A percentile compares a stretch with the other conserved stretches of the same genome.
Conservation (phyloP, 2,329 filamentous ascomycete genomes). For the Aspergillus ibericus region DNA sequence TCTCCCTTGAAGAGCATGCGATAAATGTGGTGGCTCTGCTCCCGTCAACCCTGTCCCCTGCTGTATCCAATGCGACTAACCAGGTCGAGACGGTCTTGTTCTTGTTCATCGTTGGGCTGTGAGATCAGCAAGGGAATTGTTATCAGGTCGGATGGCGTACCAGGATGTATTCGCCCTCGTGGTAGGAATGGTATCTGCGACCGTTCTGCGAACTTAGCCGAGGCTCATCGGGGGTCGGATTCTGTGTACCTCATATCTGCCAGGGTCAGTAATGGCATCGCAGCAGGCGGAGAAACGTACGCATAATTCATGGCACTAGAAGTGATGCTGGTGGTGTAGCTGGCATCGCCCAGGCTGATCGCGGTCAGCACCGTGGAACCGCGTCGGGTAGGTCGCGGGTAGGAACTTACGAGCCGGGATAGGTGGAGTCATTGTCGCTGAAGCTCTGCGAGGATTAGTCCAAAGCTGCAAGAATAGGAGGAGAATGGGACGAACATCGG, state of each 20-base stretch:
- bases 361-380: slow-evolving; percentile 10
- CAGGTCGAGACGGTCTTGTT: slow-evolving; percentile 38
- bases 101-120: slow-evolving; percentile 37
- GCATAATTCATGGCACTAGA: slow-evolving; percentile 33
- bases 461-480: too few relatives aligned
- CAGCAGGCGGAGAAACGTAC: slow-evolving; percentile 19
- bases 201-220: slow-evolving; percentile 25
- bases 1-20: slow-evolving; percentile 34
- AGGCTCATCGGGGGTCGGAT: neutral
- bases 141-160: slow-evolving; percentile 15
- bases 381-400: neutral
- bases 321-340: slow-evolving; percentile 33
- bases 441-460: slow-evolving; percentile 15
- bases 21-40: slow-evolving; percentile 36
- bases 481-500: neutral
- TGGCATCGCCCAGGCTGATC: slow-evolving; percentile 26
- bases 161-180: slow-evolving; percentile 32
- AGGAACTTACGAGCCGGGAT: slow-evolving; percentile 27
- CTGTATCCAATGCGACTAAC: slow-evolving; percentile 17
- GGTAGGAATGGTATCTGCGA: slow-evolving; percentile 34
- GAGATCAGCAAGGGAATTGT: neutral
- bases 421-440: slow-evolving; percentile 29
- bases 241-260: slow-evolving; percentile 33
- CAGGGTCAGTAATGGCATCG: slow-evolving; percentile 10
- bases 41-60: neutral